Conservation (phyloP, 2,329 filamentous ascomycete genomes). For the Fusarium illudens region DNA sequence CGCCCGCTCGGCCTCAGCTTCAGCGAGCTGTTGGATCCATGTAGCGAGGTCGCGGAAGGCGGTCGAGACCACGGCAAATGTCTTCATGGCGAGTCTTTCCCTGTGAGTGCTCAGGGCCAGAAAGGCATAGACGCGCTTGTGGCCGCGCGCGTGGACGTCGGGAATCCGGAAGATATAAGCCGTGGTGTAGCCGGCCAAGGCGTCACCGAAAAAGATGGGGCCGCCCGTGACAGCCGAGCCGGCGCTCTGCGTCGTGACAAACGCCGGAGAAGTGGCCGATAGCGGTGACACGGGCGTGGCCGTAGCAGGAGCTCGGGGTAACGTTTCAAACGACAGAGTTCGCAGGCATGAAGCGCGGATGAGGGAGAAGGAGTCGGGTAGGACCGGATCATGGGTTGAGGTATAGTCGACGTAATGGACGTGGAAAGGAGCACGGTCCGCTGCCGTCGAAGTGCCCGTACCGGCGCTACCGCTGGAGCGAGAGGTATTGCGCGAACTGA, state of each 20-base stretch:
- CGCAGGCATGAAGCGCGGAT: constrained; percentile 72
- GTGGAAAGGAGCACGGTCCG: constrained; percentile 58
- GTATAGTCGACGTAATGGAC: constrained; percentile 74
- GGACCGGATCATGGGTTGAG: constrained; percentile 71
- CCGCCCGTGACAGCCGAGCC: constrained; percentile 67
- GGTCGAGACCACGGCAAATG: constrained; percentile 68
- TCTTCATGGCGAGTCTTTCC: constrained; percentile 71
- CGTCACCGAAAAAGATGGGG: constrained; percentile 74
- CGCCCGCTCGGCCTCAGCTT: constrained; percentile 67
- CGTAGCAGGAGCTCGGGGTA: constrained; percentile 63
- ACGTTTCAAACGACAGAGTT: constrained; percentile 71
- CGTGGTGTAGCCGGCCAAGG: constrained; percentile 71
- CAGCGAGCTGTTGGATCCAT: constrained; percentile 72
- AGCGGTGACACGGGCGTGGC: constrained; percentile 50
- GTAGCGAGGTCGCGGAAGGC: constrained; percentile 71
- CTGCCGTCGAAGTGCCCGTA: constrained; percentile 60
- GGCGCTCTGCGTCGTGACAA: constrained; percentile 63
- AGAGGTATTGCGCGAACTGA: constrained; percentile 56
- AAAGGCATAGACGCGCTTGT: constrained; percentile 75
- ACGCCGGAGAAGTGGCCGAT: constrained; percentile 54
- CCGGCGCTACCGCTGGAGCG: constrained; percentile 59
- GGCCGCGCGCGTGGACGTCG: constrained; percentile 71
- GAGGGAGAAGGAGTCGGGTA: constrained; percentile 70
- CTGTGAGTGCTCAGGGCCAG: constrained; percentile 71
- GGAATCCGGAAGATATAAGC: constrained; percentile 76